A percentile compares a stretch with the other conserved stretches of the same genome.
phyloP scores from a whole-genome alignment of 2,329 filamentous ascomycete genomes.

The Aspergillus unguis region DNA sequence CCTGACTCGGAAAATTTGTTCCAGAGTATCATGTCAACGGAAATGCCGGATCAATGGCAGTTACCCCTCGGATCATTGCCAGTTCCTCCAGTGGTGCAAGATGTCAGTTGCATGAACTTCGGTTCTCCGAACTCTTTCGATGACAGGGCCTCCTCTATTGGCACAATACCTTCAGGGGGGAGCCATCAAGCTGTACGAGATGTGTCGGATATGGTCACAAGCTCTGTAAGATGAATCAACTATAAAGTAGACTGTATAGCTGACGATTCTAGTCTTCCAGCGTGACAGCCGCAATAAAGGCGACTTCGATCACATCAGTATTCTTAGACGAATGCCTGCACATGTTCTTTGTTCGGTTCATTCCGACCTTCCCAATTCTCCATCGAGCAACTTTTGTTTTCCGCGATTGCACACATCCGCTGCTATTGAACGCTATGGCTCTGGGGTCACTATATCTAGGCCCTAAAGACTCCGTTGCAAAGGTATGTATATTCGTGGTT shows the following conservation, averaged over 20 bases:
- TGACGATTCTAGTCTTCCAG: constrained; percentile 37
- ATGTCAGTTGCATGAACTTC: constrained; percentile 29
- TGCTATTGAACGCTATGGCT: constrained; percentile 46
- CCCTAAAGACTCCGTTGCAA: constrained; percentile 42
- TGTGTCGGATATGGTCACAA: constrained; percentile 45
- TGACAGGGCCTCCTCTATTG: constrained; percentile 36
- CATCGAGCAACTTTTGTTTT: constrained; percentile 47
- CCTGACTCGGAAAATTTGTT: constrained; percentile 46
- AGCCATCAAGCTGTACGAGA: constrained; percentile 45
- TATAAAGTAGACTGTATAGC: background rate
- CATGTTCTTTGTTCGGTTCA: constrained; percentile 48
- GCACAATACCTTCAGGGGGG: constrained; percentile 40
- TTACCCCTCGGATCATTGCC: constrained; percentile 43
- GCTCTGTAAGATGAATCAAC: constrained; percentile 31
- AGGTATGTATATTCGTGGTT: constrained; percentile 20
- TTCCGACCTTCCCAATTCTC: constrained; percentile 46
- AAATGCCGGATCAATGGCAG: constrained; percentile 41
- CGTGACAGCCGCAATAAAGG: constrained; percentile 45
- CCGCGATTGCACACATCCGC: constrained; percentile 43
- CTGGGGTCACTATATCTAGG: constrained; percentile 47
- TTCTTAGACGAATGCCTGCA: constrained; percentile 48
- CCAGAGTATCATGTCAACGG: constrained; percentile 44
- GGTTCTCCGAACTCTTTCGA: constrained; percentile 38
- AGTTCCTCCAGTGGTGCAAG: constrained; percentile 33
- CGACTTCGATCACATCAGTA: constrained; percentile 44